A percentile compares a stretch with the other conserved stretches of the same genome.
Evolutionary conservation across 495 filamentous ascomycete species (phyloP).

Genomic region (Aspergillus taichungensis): DNA sequence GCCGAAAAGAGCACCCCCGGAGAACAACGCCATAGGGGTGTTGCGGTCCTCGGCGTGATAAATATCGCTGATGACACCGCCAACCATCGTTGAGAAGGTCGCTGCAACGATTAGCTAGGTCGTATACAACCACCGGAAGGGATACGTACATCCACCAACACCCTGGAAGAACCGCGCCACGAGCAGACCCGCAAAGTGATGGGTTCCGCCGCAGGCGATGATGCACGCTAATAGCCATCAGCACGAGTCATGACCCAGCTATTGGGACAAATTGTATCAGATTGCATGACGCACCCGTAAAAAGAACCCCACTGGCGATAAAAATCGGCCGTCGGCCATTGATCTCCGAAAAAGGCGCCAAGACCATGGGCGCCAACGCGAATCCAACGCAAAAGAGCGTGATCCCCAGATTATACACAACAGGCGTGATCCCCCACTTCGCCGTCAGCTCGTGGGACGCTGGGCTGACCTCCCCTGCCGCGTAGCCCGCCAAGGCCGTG

Average conservation of each 20-base stretch:
- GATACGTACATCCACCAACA: conserved; percentile 49
- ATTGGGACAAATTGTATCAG: conserved; percentile 6
- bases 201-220: conserved; percentile 67
- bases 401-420: conserved; percentile 66
- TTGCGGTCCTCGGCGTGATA: conserved; percentile 74
- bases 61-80: conserved; percentile 84
- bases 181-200: conserved; percentile 62
- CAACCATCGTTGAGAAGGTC: conserved; percentile 88
- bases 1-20: conserved; percentile 64
- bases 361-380: conserved; percentile 75
- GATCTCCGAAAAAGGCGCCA: conserved; percentile 87
- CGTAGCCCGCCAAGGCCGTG: conserved; percentile 71
- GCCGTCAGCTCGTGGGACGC: conserved; percentile 51
- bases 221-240: conserved; percentile 46
- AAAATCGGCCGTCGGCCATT: conserved; percentile 79
- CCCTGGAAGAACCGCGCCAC: conserved; percentile 71
- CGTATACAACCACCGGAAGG: background rate
- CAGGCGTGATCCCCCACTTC: conserved; percentile 52
- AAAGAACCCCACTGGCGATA: conserved; percentile 61
- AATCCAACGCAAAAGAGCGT: conserved; percentile 81
- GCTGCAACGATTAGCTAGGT: conserved; percentile 13
- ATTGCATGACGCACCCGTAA: conserved; percentile 27
- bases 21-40: conserved; percentile 84
- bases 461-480: conserved; percentile 72
- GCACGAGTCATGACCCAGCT: conserved; percentile 1